Base-by-base conservation (phyloP, 305 asterid species). In the Fraxinus angustifolia region DNA sequence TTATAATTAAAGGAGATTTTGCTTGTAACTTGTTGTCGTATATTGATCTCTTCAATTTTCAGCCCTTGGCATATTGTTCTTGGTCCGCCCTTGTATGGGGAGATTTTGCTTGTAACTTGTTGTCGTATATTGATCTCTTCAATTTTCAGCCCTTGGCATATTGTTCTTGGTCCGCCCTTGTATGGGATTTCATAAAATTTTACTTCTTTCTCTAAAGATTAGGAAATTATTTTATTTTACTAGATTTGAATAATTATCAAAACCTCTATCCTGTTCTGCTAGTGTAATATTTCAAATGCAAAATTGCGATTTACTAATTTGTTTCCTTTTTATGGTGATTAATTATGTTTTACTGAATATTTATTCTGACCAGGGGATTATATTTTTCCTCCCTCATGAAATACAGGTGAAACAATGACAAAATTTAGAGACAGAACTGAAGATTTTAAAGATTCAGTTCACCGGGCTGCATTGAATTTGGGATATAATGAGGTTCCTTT, bases 361-460 rank as follows among this genome's bases (percentile, higher is more conserved):
- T 40, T 65, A 2, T 48, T 48, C 19, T 19, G 45, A 35, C 5
- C 79, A 79, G 84, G 77, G 77, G 31, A 72, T 6, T 58, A 17
- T 16, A 53, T 77, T 75, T 8, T 35, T 35, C 75, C 60, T 67
- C 81, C 40, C 12, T 79, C 38, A 12, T 3, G 14, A 74, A 36
- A 70, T 56, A 53, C 81, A 76, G 76, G 80, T 80, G 81, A 79
- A 83, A 80, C 77, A 65, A 93, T 94, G 98, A 87, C 93, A 11
- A 95, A 87, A 86, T 88, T 84, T 81, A 90, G 94, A 80, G 99
- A 95, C 75, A 90, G 97, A 86, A 91, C 94, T 14, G 99, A 94
- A 89, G 99, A 95, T 87, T 91, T 94, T 83, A 94, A 87, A 90
- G 97, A 96, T 88, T 91, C 95, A 79, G 96, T 89, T 3, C 93